These are phyloP conservation scores for Bifiguratus adelaidae DNA, from an alignment of 192 early-diverging fungal genomes.

Conservation along the genomic window DNA sequence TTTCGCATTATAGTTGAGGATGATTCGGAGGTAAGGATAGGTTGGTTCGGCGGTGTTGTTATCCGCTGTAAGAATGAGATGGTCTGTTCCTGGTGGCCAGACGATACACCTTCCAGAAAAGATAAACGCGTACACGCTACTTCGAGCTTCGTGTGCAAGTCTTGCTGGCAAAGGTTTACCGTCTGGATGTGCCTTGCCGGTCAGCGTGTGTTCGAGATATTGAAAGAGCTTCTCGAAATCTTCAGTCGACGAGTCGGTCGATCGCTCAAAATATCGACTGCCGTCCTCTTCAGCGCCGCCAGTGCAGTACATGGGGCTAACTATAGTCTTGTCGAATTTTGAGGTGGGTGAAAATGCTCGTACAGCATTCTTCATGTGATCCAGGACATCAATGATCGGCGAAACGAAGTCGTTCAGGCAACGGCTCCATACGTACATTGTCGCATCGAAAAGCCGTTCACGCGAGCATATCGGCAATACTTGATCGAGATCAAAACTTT, in stretches of 20 bases:
- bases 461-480: slow-evolving; percentile 41
- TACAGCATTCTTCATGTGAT: too few species aligned
- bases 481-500: slow-evolving; percentile 45
- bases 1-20: slow-evolving; percentile 38
- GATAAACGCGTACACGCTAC: slow-evolving; percentile 44
- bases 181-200: slow-evolving; percentile 38
- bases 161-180: slow-evolving; percentile 16
- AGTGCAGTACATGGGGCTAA: too few species aligned
- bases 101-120: slow-evolving; percentile 51
- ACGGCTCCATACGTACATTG: slow-evolving; percentile 51
- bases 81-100: slow-evolving; percentile 41
- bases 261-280: too few species aligned
- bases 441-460: slow-evolving; percentile 38
- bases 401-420: slow-evolving; percentile 50
- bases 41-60: slow-evolving; percentile 40
- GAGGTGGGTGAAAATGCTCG: too few species aligned
- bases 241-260: too few species aligned
- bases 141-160: slow-evolving; percentile 35
- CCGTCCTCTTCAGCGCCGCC: slow-evolving; percentile 3
- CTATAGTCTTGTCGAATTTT: too few species aligned
- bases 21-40: slow-evolving; percentile 43
- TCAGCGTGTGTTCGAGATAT: slow-evolving; percentile 36
- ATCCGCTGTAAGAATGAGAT: slow-evolving; percentile 40
- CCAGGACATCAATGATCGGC: slow-evolving; percentile 41
- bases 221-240: slow-evolving; percentile 39